These are phyloP conservation scores for Cardamine resedifolia DNA, from an alignment of 345 rosid genomes.

Conservation along the genomic window DNA sequence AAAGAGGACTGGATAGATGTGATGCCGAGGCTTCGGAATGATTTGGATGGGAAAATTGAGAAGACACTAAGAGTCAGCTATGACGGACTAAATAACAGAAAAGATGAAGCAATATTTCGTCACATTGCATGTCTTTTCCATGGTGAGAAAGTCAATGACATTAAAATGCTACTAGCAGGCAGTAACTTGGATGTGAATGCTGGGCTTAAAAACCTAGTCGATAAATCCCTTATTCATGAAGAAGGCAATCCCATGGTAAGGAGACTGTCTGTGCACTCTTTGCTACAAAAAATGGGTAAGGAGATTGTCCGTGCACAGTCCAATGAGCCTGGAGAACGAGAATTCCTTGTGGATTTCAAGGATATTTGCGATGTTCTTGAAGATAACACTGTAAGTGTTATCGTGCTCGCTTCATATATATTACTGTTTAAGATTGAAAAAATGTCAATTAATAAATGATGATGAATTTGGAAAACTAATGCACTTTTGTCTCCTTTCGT, in stretches of 20 bases:
- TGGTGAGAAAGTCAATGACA: no score
- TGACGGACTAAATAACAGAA: background rate
- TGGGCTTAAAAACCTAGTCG: no score
- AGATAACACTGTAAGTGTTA: conserved; percentile 6
- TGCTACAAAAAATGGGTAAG: no score
- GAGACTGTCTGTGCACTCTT: no score
- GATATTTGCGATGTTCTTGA: background rate
- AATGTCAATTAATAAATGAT: background rate
- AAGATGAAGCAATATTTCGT: background rate
- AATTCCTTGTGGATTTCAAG: background rate
- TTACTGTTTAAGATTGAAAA: background rate
- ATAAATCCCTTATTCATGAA: no score
- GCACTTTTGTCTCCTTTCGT: background rate
- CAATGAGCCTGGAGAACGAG: background rate
- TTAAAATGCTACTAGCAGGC: no score
- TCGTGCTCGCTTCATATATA: background rate
- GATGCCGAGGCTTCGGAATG: background rate
- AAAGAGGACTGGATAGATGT: no score
- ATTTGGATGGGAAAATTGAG: background rate
- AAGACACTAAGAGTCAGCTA: no score
- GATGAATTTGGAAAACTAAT: background rate
- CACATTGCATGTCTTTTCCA: background rate
- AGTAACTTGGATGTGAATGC: no score
- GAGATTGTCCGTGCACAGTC: no score
- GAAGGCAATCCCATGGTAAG: no score